phyloP scores from a whole-genome alignment of 1,284 basidiomycete species.

The Wallemia ichthyophaga region DNA sequence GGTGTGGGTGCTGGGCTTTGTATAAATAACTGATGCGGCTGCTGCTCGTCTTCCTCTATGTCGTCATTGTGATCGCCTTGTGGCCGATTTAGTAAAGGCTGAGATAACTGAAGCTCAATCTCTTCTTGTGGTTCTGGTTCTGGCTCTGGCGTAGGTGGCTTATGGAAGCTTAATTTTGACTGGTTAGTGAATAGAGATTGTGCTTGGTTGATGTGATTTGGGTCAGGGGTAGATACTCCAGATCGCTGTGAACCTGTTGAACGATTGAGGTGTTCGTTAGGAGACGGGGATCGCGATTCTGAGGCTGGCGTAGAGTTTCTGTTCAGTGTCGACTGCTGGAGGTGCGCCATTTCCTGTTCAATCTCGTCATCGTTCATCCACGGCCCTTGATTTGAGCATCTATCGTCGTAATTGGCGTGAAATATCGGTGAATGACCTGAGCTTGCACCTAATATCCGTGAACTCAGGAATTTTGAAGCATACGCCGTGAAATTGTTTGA shows the following conservation, averaged over 20 bases:
- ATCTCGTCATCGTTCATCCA: conserved; percentile 1
- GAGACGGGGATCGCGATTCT: not conserved
- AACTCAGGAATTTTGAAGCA: not conserved
- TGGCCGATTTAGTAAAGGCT: not conserved
- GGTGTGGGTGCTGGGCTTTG: not conserved
- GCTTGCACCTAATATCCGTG: not conserved
- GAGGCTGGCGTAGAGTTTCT: not conserved
- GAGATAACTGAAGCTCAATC: not conserved
- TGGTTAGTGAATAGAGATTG: not conserved
- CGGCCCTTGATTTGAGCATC: not conserved
- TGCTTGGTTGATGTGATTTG: not conserved
- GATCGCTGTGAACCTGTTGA: too few species aligned
- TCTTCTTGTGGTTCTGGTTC: not conserved
- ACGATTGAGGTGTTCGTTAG: not conserved
- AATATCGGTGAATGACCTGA: not conserved
- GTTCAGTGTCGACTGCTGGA: not conserved
- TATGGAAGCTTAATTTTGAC: not conserved
- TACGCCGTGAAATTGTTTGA: not conserved
- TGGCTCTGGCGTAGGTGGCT: not conserved
- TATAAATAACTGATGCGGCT: not conserved
- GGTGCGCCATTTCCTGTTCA: not conserved
- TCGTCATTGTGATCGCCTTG: not conserved
- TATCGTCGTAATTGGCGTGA: not conserved
- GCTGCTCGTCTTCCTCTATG: not conserved
- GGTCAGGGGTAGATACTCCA: not conserved